Conservation (phyloP, 1,284 basidiomycete species). For the Heterobasidion parviporum region DNA sequence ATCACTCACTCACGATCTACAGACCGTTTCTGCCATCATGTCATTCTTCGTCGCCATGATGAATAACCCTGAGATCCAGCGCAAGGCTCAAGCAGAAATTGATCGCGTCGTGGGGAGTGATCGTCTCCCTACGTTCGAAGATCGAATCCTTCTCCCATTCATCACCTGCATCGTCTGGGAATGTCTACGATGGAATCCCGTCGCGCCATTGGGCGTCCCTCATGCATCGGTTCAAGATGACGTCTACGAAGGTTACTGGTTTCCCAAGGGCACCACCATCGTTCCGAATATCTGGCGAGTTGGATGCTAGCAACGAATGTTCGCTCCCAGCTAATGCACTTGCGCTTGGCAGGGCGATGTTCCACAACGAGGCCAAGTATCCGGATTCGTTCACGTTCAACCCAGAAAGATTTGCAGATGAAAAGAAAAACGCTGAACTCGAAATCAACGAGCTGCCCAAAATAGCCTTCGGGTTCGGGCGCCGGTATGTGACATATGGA, state of each 20-base stretch:
- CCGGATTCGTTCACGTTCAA: not conserved
- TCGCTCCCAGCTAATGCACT: too few relatives aligned
- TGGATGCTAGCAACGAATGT: not conserved
- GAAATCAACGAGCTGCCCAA: not conserved
- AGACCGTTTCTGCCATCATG: constrained; percentile 20
- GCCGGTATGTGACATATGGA: not conserved
- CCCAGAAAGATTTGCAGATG: not conserved
- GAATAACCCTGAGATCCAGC: constrained; percentile 26
- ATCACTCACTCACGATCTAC: constrained; percentile 4
- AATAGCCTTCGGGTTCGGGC: not conserved
- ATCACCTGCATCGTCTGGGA: constrained; percentile 29
- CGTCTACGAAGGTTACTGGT: constrained; percentile 24
- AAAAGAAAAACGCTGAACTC: not conserved
- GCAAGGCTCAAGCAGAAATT: constrained; percentile 30
- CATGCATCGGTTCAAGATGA: constrained; percentile 10
- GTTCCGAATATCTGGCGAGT: not conserved
- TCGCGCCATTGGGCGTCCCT: constrained; percentile 11
- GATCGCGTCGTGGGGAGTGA: constrained; percentile 26
- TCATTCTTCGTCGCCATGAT: constrained; percentile 30
- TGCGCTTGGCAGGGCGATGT: not conserved
- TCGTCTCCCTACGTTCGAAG: constrained; percentile 28
- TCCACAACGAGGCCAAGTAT: not conserved
- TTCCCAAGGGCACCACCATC: constrained; percentile 21
- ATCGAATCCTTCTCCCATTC: constrained; percentile 28
- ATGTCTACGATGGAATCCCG: constrained; percentile 27